Evolutionary conservation across 2,329 filamentous ascomycete species (phyloP), one percentile per base, ranked within the genome.

Genomic region (Neurospora crassa): DNA sequence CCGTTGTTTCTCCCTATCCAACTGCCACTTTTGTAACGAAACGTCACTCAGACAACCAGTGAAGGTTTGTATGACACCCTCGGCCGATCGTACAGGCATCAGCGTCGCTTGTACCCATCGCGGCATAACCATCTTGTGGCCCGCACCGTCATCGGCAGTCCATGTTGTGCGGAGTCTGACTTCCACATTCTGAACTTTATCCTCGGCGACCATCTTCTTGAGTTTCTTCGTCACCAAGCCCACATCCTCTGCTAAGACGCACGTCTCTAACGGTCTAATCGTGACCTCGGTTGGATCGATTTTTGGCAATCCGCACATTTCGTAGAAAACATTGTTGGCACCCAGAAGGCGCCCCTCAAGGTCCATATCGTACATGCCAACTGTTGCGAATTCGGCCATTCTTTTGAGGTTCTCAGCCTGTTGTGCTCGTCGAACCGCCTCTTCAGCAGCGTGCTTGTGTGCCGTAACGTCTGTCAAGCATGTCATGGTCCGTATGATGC

Each of bases 321-420:
- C 83, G 76, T 83, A 86, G 74, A 87, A 87, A 14, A 85, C 80
- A 20, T 85, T 84, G 75, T 87, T 87, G 7, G 84, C 85, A 34
- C 83, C 83, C 3, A 86, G 77, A 8, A 87, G 77, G 2, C 82
- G 82, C 14, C 85, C 85, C 34, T 84, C 81, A n/a, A 83, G 79
- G 71, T 84, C 82, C 79, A 86, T 84, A 68, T 86, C 84, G 74
- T 85, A 87, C 83, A 87, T 84, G 69, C 85, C 85, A 12, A 87
- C 85, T 0, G 85, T 86, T 5, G 85, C 85, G 69, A 84, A 82
- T 75, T 87, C 84, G 8, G 85, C 84, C 79, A 87, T 85, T 63
- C 85, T 82, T 75, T 85, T 85, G 40, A 87, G 78, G 72, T 87
- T 86, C 73, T 85, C 83, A 8, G 84, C 83, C 71, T 87, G 83